Percentiles rank a stretch among this genome's conserved stretches.
phyloP scores from a whole-genome alignment of 352 stramenopile genomes.

The Pythium oligandrum region DNA sequence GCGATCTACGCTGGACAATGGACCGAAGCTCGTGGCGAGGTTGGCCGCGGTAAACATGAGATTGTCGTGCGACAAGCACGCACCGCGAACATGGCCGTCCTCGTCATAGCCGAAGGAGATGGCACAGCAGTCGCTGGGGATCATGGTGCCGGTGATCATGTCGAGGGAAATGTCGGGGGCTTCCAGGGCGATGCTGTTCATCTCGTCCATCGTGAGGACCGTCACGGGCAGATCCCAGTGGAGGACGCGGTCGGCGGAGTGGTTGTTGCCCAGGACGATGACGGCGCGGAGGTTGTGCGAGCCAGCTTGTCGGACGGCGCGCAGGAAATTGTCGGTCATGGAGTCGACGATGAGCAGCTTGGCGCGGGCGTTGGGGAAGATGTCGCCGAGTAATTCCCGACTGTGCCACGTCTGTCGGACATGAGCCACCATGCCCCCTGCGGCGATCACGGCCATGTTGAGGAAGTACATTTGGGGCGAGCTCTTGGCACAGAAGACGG shows the following conservation, averaged over 20 bases:
- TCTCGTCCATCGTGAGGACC: constrained; percentile 42
- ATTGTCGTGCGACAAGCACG: constrained; percentile 78
- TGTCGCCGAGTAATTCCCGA: constrained; percentile 39
- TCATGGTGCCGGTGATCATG: constrained; percentile 22
- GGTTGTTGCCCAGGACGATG: constrained; percentile 28
- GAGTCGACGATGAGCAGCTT: constrained; percentile 57
- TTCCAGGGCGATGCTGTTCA: constrained; percentile 27
- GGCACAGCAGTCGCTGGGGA: constrained; percentile 42
- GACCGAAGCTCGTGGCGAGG: constrained; percentile 52
- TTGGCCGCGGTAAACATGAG: constrained; percentile 72
- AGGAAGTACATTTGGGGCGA: constrained; percentile 47
- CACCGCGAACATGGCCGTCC: constrained; percentile 35
- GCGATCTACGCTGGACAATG: constrained; percentile 39
- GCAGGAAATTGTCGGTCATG: constrained; percentile 40
- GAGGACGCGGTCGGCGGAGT: constrained; percentile 13
- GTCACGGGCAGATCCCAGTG: constrained; percentile 29
- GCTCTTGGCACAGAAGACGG: constrained; percentile 40
- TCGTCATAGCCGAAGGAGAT: constrained; percentile 66
- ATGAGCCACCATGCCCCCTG: constrained; percentile 56
- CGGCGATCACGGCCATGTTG: constrained; percentile 49
- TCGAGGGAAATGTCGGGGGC: constrained; percentile 14
- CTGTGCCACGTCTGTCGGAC: constrained; percentile 48
- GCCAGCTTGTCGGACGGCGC: constrained; percentile 24
- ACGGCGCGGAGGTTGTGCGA: constrained; percentile 37
- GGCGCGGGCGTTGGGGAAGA: constrained; percentile 49